A percentile compares a stretch with the other conserved stretches of the same genome.
Evolutionary conservation across 345 rosid genomes (phyloP).

Genomic region (Isatis tinctoria): DNA sequence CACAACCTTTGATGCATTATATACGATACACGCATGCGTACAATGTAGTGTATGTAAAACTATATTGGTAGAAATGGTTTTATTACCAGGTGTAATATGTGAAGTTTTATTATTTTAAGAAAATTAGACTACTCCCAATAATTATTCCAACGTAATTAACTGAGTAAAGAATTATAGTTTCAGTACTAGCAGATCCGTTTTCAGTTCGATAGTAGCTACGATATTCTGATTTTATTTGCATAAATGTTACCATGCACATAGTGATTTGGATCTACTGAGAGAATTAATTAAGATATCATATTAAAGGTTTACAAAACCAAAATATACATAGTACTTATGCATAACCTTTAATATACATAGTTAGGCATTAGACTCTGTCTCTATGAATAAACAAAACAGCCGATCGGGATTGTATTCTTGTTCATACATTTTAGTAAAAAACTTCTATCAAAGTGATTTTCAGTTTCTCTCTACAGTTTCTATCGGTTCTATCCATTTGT

Average conservation of each 20-base stretch:
- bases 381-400: neutral
- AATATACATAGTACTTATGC: no score
- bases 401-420: neutral
- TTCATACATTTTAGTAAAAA: neutral
- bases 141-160: neutral
- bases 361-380: neutral
- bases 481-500: neutral
- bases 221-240: neutral
- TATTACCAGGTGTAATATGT: neutral
- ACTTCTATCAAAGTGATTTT: neutral
- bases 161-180: neutral
- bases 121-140: neutral
- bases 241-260: neutral
- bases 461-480: neutral
- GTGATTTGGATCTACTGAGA: neutral
- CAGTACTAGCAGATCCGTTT: neutral
- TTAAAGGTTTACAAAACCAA: neutral
- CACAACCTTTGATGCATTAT: neutral
- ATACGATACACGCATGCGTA: conserved; percentile 3
- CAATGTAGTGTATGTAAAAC: neutral
- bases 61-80: conserved; percentile 1
- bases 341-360: neutral
- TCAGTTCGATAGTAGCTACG: neutral
- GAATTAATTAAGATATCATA: neutral
- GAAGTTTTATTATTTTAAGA: neutral